Conservation (phyloP, 805 yeast species). For the Teunomyces kruisii region DNA sequence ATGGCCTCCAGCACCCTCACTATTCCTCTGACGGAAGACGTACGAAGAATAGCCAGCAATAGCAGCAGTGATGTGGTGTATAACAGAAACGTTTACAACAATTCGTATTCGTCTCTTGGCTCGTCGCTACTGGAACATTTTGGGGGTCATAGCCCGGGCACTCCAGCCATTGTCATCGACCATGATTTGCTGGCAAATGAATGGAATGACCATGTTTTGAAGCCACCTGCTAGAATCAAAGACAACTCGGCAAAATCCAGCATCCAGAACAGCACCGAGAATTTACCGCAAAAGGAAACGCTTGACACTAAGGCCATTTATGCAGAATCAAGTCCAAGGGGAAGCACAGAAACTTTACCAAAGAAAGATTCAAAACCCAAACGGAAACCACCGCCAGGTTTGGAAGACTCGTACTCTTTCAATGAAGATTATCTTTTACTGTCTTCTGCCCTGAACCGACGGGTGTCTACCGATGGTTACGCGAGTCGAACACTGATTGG, state of each 20-base stretch:
- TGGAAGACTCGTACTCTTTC: neutral
- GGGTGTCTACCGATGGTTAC: neutral
- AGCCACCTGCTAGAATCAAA: neutral
- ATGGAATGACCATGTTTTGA: neutral
- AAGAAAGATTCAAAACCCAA: conserved; percentile 12
- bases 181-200: neutral
- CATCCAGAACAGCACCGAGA: neutral
- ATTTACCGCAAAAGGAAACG: neutral
- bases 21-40: neutral
- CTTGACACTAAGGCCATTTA: neutral
- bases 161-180: conserved; percentile 7
- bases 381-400: conserved; percentile 31
- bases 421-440: neutral
- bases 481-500: neutral
- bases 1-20: neutral
- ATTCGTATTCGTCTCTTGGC: conserved; percentile 28
- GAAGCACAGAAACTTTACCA: neutral
- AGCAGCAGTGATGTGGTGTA: neutral
- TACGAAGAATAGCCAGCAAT: neutral
- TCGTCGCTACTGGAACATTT: conserved; percentile 22
- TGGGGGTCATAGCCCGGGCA: conserved; percentile 3
- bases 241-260: neutral
- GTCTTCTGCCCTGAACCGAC: neutral
- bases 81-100: conserved; percentile 10
- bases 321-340: neutral